Conservation (phyloP, 371 early-diverging fungal species). For the Syncephalis plumigaleata region DNA sequence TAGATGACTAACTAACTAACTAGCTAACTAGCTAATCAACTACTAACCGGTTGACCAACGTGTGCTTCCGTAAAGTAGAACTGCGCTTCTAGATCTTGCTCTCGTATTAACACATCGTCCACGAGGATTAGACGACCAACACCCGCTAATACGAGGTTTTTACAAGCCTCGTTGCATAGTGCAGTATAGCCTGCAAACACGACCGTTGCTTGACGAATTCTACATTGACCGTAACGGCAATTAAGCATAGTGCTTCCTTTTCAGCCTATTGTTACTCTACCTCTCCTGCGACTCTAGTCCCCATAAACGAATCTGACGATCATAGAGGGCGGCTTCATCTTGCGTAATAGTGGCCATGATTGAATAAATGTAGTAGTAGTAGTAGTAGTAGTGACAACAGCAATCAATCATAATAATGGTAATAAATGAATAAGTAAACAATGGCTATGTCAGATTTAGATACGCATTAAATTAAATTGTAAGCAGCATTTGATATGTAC, state of each 20-base stretch:
- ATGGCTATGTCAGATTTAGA: too few relatives aligned
- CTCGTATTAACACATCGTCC: constrained; percentile 33
- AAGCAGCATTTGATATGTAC: too few relatives aligned
- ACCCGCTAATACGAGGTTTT: constrained; percentile 84
- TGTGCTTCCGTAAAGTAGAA: constrained; percentile 45
- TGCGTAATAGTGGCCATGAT: too few relatives aligned
- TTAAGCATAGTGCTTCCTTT: not conserved
- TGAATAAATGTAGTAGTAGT: too few relatives aligned
- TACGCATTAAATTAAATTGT: too few relatives aligned
- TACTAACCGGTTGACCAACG: constrained; percentile 46
- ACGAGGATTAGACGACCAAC: constrained; percentile 53
- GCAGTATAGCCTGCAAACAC: constrained; percentile 48
- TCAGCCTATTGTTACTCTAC: constrained; percentile 17
- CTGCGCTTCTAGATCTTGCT: constrained; percentile 58
- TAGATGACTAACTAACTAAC: too few relatives aligned
- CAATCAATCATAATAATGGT: too few relatives aligned
- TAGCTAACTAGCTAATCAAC: too few relatives aligned
- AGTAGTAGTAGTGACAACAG: too few relatives aligned
- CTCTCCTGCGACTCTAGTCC: constrained; percentile 81
- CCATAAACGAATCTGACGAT: constrained; percentile 92
- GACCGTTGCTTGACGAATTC: constrained; percentile 44
- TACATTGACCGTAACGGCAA: constrained; percentile 39
- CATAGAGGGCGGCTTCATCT: constrained; percentile 85
- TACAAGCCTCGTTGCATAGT: constrained; percentile 61
- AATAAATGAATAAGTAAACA: too few relatives aligned